Base-by-base conservation (phyloP, 2,329 filamentous ascomycete species). In the Diaporthe sp. region DNA sequence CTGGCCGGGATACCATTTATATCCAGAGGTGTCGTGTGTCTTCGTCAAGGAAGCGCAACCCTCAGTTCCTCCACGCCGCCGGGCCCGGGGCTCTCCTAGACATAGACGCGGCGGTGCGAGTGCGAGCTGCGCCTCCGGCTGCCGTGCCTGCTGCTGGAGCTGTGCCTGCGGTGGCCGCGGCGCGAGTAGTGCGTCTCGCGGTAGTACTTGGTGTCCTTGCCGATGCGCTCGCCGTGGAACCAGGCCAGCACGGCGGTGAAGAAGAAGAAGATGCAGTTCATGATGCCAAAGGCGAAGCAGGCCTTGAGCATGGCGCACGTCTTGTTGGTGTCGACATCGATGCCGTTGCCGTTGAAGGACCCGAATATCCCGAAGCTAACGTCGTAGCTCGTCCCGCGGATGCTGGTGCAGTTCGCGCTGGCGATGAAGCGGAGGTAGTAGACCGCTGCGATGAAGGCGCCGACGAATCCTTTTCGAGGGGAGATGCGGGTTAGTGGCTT, bases 291-390 rank as follows among this genome's bases (percentile, higher is more conserved):
- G 3, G 95, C 96, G 85, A 95, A 98, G 79, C 88, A 90, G 1
- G 96, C 94, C 90, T 98, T 98, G 81, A 98, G 91, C 95, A 98
- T 97, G 68, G 93, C 91, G 85, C 96, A 98, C 7, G 92, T 91
- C 88, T 96, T 96, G 84, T 94, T 89, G 51, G 92, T 84, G 72
- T 89, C 84, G 55, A 92, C 81, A 57, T 88, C 83, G 75, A 91
- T 88, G 70, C 85, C 85, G 65, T 87, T 87, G 49, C 89, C 83
- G 42, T 84, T 86, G 58, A 90, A 90, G 77, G 85, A 87, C 42
- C 91, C 89, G 77, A 94, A 90, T 17, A 89, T 86, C 17, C 93
- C 93, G 58, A 95, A 87, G 67, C 88, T 87, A 72, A 90, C 82
- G 79, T 89, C 89, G 83, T 91, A 92, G 31, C 84, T 81, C 65